Evolutionary conservation across 2,329 filamentous ascomycete species (phyloP), one percentile per base, ranked within the genome.

Genomic region (Trichophaea hybrida): DNA sequence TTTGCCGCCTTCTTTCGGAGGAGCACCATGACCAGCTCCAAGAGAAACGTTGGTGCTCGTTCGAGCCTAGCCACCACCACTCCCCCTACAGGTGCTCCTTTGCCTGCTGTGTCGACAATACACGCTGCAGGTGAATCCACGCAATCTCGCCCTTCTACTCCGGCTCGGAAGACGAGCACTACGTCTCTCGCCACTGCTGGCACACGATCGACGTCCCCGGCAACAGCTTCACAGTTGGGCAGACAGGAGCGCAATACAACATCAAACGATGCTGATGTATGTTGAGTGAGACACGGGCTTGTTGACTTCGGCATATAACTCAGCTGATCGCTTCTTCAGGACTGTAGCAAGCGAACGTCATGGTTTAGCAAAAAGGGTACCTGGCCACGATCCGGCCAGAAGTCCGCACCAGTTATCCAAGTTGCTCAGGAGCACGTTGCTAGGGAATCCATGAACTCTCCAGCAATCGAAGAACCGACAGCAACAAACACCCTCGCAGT

Each of bases 41-140:
- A 51, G 24, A 24, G 15, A 33, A n/a, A 51, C 48, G 13, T 13
- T 17, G 31, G 31, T 31, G 12, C 48, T 51, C 48, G 48, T 24
- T 33, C 48, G 4, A 31, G 12, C 6, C n/a, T 51, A 13, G 48
- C 48, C 48, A 13, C 48, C 32, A 51, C 55, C 55, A 34, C 63
- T 51, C 48, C 71, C 13, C 64, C 72, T 34, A 71, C 72, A 8
- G 71, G 74, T 33, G 72, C 74, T 50, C 73, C 74, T 6, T 73
- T 73, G 31, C 62, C 72, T n/a, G 66, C 69, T 6, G 66, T 69
- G 12, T 61, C 65, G 6, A 61, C 58, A 69, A 72, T 66, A 65
- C 55, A 64, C 49, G 64, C 60, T 35, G 60, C 62, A 6, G 62
- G 62, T 6, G 58, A 59, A 48, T 63, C 63, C 12, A 57, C 60